Conservation (phyloP, 345 rosid genomes). For the Rhizophora mangle region DNA sequence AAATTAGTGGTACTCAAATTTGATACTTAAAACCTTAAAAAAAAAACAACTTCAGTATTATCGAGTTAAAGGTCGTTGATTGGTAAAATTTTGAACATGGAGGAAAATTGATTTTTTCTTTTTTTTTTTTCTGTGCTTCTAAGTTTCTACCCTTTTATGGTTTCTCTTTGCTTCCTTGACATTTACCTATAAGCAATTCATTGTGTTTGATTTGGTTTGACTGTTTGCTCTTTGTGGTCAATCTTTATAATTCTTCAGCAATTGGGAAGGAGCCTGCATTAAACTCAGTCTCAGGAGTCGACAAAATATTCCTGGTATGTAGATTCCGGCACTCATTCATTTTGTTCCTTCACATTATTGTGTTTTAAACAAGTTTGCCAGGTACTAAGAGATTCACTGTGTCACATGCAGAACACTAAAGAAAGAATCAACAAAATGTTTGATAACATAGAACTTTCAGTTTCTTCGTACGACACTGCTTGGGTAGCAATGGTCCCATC, state of each 20-base stretch:
- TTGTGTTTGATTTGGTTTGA: no score
- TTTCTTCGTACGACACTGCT: constrained; percentile 83
- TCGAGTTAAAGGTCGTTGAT: no score
- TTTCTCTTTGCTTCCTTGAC: no score
- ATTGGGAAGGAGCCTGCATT: constrained; percentile 26
- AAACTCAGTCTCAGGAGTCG: constrained; percentile 22
- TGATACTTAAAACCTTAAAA: no score
- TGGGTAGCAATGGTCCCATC: constrained; percentile 94
- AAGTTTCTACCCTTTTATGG: no score
- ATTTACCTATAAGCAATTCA: no score
- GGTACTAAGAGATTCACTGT: background rate
- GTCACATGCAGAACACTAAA: constrained; percentile 39
- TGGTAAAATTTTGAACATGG: no score
- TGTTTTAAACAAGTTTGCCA: background rate
- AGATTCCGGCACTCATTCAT: constrained; percentile 4
- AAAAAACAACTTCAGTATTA: no score
- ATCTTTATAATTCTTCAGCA: constrained; percentile 24
- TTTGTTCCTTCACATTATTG: background rate
- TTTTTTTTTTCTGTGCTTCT: no score
- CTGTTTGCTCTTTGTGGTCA: no score
- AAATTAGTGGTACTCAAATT: no score
- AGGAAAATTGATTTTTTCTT: no score
- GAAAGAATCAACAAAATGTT: constrained; percentile 63
- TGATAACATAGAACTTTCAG: constrained; percentile 52
- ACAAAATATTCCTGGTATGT: constrained; percentile 37